Base-by-base conservation (phyloP, 768 basidiomycete genomes). In the Gloeopeniophorella convolvens region DNA sequence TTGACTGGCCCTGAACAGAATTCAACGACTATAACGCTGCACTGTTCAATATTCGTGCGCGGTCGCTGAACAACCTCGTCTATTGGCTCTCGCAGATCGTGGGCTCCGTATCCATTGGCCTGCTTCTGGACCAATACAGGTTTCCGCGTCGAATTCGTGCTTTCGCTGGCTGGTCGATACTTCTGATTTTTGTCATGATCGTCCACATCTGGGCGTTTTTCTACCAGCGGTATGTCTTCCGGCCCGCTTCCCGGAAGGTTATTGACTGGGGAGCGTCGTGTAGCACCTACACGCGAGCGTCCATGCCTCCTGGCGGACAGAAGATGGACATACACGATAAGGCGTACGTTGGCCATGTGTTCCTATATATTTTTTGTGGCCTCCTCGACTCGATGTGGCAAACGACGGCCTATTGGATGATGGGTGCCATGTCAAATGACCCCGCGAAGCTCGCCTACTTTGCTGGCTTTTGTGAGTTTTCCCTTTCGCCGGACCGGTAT, bases 351-450 rank as follows among this genome's bases (percentile, higher is more conserved):
- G 76, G 71, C 36, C 73, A 73, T 43, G 68, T 82, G 5, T 74
- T 74, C 66, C 65, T 90, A 5, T 89, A 82, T 65, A 77, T 86
- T 55, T 77, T 82, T 66, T 85, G 79, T 54, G 85, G 87, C 23
- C 61, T 90, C 10, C 72, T 89, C 51, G 89, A 91, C 55, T 73
- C 88, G 1, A 83, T 87, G 78, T 91, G 88, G 85, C 89, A 91
- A 63, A 89, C 85, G 1, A 79, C 80, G 0, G 79, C 82, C 5
- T 88, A 89, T 63, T 88, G 85, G 85, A 70, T 86, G 58, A 83
- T 88, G 77, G 88, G 88, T 33, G 83, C 85, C 11, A 86, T 92
- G 82, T 86, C 85, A 18, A 89, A 90, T 57, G 81, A 89, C 63
- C 79, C 85, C 7, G 77, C 74, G 1, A 88, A 87, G 62, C 77